Evolutionary conservation across 2,329 filamentous ascomycete genomes (phyloP).

Genomic region (Didymella segeticola): DNA sequence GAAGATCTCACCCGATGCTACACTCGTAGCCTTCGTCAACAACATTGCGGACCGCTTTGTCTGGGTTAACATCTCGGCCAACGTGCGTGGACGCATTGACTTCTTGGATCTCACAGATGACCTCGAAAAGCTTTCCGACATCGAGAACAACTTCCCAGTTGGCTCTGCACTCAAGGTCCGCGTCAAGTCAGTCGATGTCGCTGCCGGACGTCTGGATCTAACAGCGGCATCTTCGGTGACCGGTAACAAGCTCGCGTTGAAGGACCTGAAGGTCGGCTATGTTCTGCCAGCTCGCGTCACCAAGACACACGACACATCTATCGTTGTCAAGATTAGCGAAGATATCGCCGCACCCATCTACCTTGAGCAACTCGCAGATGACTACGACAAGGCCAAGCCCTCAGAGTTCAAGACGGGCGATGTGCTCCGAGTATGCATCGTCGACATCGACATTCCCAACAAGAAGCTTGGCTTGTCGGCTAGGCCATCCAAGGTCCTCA

Average conservation of each 20-base stretch:
- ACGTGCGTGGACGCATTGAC: conserved; percentile 82
- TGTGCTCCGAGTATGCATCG: conserved; percentile 83
- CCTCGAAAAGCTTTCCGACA: conserved; percentile 75
- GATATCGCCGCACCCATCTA: conserved; percentile 79
- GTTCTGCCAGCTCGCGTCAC: conserved; percentile 84
- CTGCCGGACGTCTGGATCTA: conserved; percentile 80
- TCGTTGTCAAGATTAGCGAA: conserved; percentile 86
- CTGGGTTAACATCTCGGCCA: conserved; percentile 91
- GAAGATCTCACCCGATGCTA: conserved; percentile 73
- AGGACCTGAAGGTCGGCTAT: conserved; percentile 77
- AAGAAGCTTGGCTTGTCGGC: conserved; percentile 84
- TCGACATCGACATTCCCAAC: conserved; percentile 80
- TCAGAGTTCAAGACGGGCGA: conserved; percentile 81
- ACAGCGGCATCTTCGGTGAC: conserved; percentile 71
- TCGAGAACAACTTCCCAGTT: conserved; percentile 81
- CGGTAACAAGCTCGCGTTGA: conserved; percentile 68
- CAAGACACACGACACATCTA: conserved; percentile 81
- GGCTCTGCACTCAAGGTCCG: conserved; percentile 86
- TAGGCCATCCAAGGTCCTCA: conserved; percentile 86
- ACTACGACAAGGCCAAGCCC: conserved; percentile 82
- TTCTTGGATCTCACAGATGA: conserved; percentile 88
- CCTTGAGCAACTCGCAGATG: conserved; percentile 82
- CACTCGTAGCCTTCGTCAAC: conserved; percentile 86
- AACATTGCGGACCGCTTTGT: conserved; percentile 80
- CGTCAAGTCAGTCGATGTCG: conserved; percentile 75